Evolutionary conservation across 192 early-diverging fungal species (phyloP), one percentile per base, ranked within the genome.

Genomic region (Geranomyces variabilis): DNA sequence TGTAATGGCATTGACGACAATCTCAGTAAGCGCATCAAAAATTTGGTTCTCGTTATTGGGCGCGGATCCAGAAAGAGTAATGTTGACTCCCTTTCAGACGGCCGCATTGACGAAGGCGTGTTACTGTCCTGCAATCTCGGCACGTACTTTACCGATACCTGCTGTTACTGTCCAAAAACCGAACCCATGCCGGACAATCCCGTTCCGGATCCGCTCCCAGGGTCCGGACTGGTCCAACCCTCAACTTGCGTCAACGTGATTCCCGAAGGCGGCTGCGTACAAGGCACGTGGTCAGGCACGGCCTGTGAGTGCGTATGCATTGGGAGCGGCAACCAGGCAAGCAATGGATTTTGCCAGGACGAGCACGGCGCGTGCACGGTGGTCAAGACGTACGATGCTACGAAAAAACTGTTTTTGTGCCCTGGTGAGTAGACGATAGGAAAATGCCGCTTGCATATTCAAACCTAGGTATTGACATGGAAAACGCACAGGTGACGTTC

Each of bases 1-100:
- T 79, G 78, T 43, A 70, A 79, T 51, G 78, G 78, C 5, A 17
- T 69, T 41, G 78, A 79, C 65, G 71, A 79, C 70, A 71, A 71
- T 48, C 56, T 69, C 22, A 69, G 64, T 66, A 47, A 22, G 64
- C 46, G 44, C 51, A 3, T 24, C 19, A 53, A 53, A 53, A 4
- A 26, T 24, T 15, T 26, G 21, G 19, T 26, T 17, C 17, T 26
- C 17, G 6, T 17, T 53, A 24, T 53, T 26, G 3, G 3, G 26
- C 26, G 15, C 4, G 4, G 6, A 53, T 17, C 21, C 4, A 3
- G 4, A 26, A 17, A 8, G 51, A 6, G 51, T 53, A 3, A 41
- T 17, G 19, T 15, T 53, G 51, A 53, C 26, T 26, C 51, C 6
- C 51, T 26, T 26, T 28, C 70, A 49, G 53, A 79, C 51, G 74